A percentile compares a stretch with the other conserved stretches of the same genome.
Conservation (phyloP, 306 rosid species). For the Gillenia trifoliata region DNA sequence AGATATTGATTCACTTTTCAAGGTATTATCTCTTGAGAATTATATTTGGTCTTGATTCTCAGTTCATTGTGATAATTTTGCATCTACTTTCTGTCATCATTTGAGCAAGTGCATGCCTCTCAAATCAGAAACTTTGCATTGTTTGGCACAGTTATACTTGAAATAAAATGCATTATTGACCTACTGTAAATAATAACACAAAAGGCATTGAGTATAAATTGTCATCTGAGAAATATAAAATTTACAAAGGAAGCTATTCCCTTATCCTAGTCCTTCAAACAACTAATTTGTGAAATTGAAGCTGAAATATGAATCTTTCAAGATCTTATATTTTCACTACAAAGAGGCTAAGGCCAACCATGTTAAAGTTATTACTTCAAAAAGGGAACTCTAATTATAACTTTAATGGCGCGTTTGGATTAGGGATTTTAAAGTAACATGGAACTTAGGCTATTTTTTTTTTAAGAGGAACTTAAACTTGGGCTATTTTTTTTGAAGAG, state of each 20-base stretch:
- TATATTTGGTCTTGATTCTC: neutral
- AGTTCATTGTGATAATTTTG: slow-evolving; percentile 2
- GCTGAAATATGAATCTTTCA: neutral
- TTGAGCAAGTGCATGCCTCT: neutral
- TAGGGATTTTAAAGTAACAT: neutral
- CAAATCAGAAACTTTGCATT: neutral
- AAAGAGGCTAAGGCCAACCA: neutral
- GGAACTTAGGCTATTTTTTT: neutral
- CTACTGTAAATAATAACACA: too few species aligned
- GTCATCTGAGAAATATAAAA: neutral
- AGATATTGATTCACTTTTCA: slow-evolving; percentile 84
- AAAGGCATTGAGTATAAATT: neutral
- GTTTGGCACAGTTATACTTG: neutral
- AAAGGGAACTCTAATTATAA: neutral
- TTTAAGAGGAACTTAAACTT: too few species aligned
- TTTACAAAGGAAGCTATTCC: neutral
- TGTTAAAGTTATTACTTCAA: neutral
- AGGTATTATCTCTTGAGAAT: slow-evolving; percentile 39
- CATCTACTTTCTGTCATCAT: neutral
- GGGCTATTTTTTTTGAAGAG: too few species aligned
- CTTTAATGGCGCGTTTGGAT: neutral
- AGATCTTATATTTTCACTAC: neutral
- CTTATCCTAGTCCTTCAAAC: neutral
- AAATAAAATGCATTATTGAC: neutral
- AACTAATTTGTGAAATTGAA: neutral